Percentiles rank a stretch among this genome's conserved stretches.
These are phyloP conservation scores for Tuber borchii DNA, from an alignment of 495 filamentous ascomycete species.

Conservation along the genomic window DNA sequence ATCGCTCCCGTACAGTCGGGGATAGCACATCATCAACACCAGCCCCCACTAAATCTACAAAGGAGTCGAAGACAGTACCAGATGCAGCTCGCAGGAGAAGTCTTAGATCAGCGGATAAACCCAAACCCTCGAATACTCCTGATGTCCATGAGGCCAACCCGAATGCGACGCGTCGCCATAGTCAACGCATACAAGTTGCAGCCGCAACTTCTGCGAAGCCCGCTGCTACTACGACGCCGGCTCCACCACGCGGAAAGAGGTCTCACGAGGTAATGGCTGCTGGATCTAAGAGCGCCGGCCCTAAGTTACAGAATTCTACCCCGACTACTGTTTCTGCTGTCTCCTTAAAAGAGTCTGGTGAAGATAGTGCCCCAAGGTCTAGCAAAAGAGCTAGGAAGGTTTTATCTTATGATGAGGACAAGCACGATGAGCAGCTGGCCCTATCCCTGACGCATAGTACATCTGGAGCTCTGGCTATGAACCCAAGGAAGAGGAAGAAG, in stretches of 20 bases:
- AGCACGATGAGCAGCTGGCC: constrained; percentile 42
- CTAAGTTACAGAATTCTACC: constrained; percentile 33
- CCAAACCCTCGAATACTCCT: background rate
- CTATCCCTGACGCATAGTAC: constrained; percentile 41
- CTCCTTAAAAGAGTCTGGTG: constrained; percentile 8
- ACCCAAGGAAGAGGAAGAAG: constrained; percentile 51
- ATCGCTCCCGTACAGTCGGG: constrained; percentile 19
- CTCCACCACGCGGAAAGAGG: constrained; percentile 32
- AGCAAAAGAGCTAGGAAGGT: constrained; percentile 51
- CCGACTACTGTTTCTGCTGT: background rate
- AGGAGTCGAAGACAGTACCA: background rate
- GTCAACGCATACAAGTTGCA: constrained; percentile 29
- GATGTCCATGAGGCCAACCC: background rate
- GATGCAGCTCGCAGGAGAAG: background rate
- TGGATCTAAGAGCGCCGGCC: constrained; percentile 38
- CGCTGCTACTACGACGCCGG: constrained; percentile 20
- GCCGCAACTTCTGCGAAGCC: constrained; percentile 20
- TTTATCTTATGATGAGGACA: constrained; percentile 46
- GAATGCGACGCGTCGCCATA: constrained; percentile 36
- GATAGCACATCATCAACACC: background rate
- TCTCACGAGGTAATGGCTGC: constrained; percentile 35
- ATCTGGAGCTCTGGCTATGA: constrained; percentile 31
- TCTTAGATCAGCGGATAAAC: background rate
- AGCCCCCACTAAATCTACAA: background rate
- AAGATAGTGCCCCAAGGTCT: constrained; percentile 20